Percentiles rank a stretch among this genome's conserved stretches.
Conservation (phyloP, 306 rosid genomes). For the Abrus precatorius region DNA sequence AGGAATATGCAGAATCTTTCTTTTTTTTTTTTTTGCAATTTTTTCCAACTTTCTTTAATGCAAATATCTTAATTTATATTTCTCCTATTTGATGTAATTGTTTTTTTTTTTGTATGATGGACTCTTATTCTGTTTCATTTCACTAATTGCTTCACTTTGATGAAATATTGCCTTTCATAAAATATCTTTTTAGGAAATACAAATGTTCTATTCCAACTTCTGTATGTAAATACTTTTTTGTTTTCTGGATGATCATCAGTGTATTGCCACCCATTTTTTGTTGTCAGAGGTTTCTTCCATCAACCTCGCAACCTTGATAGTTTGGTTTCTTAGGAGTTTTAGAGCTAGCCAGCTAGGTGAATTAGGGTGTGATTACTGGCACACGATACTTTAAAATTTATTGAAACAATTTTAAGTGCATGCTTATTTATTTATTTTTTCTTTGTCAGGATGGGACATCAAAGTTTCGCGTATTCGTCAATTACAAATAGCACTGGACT, state of each 20-base stretch:
- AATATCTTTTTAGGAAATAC: not conserved
- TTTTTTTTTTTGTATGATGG: constrained; percentile 12
- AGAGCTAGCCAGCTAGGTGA: constrained; percentile 27
- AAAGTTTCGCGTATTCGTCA: constrained; percentile 82
- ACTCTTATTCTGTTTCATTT: constrained; percentile 33
- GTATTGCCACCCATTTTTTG: not conserved
- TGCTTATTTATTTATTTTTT: constrained; percentile 52
- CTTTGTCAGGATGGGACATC: constrained; percentile 86
- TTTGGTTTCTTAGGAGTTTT: constrained; percentile 32
- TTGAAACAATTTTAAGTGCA: constrained; percentile 36
- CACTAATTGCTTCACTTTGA: constrained; percentile 2
- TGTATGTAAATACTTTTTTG: constrained; percentile 7
- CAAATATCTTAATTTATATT: constrained; percentile 18
- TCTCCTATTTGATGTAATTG: not conserved
- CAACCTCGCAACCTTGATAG: constrained; percentile 25
- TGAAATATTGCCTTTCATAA: not conserved
- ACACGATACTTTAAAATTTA: constrained; percentile 28
- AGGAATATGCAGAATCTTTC: not conserved
- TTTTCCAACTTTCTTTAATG: constrained; percentile 22
- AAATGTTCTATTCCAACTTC: not conserved
- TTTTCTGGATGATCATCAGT: constrained; percentile 1
- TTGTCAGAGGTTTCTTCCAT: constrained; percentile 15
- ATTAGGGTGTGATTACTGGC: constrained; percentile 15
- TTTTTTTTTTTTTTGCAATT: not conserved
- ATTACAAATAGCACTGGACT: constrained; percentile 83